Conservation (phyloP, 441 rosid species). For the Syzygium syzygioides region DNA sequence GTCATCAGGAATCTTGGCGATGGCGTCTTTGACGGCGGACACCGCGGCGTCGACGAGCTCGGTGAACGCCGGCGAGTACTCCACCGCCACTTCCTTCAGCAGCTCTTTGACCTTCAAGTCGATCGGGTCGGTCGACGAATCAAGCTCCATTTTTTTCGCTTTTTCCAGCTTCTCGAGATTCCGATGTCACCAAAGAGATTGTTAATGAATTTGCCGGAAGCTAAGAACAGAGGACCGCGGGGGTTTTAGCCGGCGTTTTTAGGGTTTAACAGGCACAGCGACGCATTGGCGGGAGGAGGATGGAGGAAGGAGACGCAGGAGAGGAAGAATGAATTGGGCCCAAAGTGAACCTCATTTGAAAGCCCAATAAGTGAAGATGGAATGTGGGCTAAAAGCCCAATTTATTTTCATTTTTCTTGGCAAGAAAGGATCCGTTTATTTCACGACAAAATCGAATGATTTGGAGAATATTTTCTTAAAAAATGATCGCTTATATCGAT, state of each 20-base stretch:
- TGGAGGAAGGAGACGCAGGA: background rate
- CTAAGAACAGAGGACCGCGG: background rate
- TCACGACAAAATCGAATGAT: too few species aligned
- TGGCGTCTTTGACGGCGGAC: conserved; percentile 42
- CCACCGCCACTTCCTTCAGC: conserved; percentile 65
- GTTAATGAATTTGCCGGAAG: background rate
- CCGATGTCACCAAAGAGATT: background rate
- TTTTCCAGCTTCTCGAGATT: background rate
- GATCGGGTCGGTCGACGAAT: conserved; percentile 29
- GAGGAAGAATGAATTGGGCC: background rate
- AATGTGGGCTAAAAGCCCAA: background rate
- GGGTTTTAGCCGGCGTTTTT: background rate
- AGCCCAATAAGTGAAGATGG: background rate
- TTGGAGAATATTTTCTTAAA: too few species aligned
- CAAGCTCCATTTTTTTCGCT: conserved; percentile 18
- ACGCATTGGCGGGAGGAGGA: background rate
- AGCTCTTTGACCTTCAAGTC: conserved; percentile 49
- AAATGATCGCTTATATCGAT: too few species aligned
- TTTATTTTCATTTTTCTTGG: background rate
- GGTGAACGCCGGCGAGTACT: conserved; percentile 37
- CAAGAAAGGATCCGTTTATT: too few species aligned
- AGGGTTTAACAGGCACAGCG: background rate
- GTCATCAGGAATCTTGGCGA: conserved; percentile 44
- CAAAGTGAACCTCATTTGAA: background rate
- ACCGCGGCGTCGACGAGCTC: conserved; percentile 49